Evolutionary conservation across 2,329 filamentous ascomycete species (phyloP), one percentile per base, ranked within the genome.

Genomic region (Botrytis squamosa): DNA sequence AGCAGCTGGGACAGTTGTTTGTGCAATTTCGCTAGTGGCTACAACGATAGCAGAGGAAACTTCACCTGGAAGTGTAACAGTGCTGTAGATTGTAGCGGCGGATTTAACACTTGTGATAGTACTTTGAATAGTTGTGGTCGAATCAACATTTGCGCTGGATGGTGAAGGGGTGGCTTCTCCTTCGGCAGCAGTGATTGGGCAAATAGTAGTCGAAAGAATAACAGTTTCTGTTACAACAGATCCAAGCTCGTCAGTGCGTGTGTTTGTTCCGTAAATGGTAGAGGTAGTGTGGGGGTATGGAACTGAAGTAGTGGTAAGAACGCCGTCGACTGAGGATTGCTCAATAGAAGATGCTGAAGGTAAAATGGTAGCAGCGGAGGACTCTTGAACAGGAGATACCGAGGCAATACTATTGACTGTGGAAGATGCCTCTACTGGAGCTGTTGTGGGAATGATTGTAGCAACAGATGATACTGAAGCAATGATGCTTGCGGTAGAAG

Each of bases 171-270:
- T 38, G 25, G 59, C 69, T 55, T n/a, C 33, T 29, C 57, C 55
- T 12, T 71, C 69, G 18, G 59, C 20, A 52, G 69, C 69, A 22
- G 69, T 71, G 8, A 65, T 40, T 7, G 69, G 69, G 44, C 59
- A 71, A 33, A 71, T 65, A 25, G 59, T 71, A 12, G 69, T 71
- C 25, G 69, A 71, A 46, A 71, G 59, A 65, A 71, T 71, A 44
- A 65, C 20, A n/a, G 69, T 71, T 29, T 71, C 69, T 22, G 69
- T 71, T 14, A 71, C 69, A 38, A 71, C 57, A 55, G 59, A 71
- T 52, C 69, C 69, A 46, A 71, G 33, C 20, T 71, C 69, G 46
- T 65, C 69, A 25, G 60, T 71, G 36, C 59, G 70, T 20, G 60
- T 72, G 22, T 57, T 72, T 33, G 18, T 66, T 42, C 59, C 70